phyloP scores from a whole-genome alignment of 176 grass and related monocot genomes.

The Ananas comosus region DNA sequence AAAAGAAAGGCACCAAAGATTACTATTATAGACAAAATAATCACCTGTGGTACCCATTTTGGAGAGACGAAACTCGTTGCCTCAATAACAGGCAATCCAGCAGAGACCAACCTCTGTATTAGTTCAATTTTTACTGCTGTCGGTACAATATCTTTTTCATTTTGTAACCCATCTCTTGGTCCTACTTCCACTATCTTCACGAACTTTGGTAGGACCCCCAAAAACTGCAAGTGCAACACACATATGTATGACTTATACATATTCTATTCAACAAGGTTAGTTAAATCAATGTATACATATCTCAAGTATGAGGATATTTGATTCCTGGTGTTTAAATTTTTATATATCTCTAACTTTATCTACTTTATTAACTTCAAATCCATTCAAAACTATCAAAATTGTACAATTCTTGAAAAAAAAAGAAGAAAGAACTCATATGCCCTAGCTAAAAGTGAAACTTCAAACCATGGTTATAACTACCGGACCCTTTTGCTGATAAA shows the following conservation, averaged over 20 bases:
- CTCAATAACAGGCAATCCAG: conserved; percentile 78
- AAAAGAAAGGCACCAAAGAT: neutral
- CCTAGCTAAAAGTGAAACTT: too few species aligned
- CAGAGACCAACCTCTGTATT: conserved; percentile 49
- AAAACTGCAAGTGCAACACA: conserved; percentile 31
- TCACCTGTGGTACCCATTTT: conserved; percentile 96
- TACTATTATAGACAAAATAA: neutral
- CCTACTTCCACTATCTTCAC: conserved; percentile 96
- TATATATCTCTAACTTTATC: too few species aligned
- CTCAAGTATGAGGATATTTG: too few species aligned
- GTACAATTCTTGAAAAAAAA: too few species aligned
- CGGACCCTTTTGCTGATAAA: too few species aligned
- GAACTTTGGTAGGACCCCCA: conserved; percentile 33
- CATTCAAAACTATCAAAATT: too few species aligned
- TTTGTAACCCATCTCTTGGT: conserved; percentile 85
- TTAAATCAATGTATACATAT: too few species aligned
- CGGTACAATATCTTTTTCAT: conserved; percentile 63
- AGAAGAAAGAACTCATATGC: too few species aligned
- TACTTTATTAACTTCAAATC: too few species aligned
- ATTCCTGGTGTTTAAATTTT: too few species aligned
- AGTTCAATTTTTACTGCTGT: conserved; percentile 73
- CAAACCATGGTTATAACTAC: too few species aligned
- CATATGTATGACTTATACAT: neutral
- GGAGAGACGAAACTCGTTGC: conserved; percentile 89
- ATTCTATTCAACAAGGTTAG: neutral